A percentile compares a stretch with the other conserved stretches of the same genome.
Evolutionary conservation across 345 rosid species (phyloP).

Genomic region (Eucalyptus curtisii): DNA sequence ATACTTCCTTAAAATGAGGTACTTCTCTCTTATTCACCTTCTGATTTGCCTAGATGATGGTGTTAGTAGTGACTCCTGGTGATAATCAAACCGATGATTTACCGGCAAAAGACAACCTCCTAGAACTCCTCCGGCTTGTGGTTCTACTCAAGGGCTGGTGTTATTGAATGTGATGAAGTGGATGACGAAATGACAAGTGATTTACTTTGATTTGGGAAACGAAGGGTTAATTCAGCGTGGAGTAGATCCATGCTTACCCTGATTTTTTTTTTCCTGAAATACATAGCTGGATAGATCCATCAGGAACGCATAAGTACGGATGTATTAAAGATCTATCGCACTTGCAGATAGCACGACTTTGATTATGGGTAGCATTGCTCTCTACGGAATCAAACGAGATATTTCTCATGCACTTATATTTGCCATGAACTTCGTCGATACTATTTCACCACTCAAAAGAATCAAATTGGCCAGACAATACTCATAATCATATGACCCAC

Average conservation of each 20-base stretch:
- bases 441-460: background rate
- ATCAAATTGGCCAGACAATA: background rate
- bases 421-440: background rate
- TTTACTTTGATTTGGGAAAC: background rate
- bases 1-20: background rate
- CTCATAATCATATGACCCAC: background rate
- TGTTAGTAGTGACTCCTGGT: background rate
- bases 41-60: background rate
- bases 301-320: background rate
- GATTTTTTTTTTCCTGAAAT: background rate
- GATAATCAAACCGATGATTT: background rate
- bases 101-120: background rate
- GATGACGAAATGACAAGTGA: background rate
- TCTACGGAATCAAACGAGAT: background rate
- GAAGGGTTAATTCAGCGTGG: background rate
- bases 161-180: background rate
- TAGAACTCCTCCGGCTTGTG: fast-evolving
- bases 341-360: background rate
- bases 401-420: background rate
- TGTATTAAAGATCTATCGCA: background rate
- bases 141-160: background rate
- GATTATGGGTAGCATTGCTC: no score
- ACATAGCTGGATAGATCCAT: background rate
- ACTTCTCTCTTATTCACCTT: background rate
- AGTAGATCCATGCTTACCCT: background rate